These are phyloP conservation scores for Xylogone sp. DNA, from an alignment of 2,329 filamentous ascomycete species.

Conservation along the genomic window DNA sequence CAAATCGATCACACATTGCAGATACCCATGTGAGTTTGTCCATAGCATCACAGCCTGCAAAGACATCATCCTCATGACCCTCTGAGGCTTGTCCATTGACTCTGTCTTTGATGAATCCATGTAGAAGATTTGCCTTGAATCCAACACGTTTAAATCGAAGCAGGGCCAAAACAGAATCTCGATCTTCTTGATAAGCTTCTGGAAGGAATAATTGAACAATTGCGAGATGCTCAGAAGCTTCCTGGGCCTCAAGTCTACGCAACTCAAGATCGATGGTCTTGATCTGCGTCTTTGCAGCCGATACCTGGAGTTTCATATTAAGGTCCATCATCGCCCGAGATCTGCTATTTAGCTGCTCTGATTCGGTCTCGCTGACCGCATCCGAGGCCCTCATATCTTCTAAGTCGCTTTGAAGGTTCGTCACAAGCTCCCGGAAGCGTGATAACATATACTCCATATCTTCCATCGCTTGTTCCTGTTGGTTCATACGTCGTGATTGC, in stretches of 20 bases:
- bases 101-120: slow-evolving; percentile 74
- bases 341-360: slow-evolving; percentile 81
- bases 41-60: slow-evolving; percentile 75
- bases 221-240: slow-evolving; percentile 80
- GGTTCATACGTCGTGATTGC: slow-evolving; percentile 65
- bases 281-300: slow-evolving; percentile 84
- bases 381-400: slow-evolving; percentile 91
- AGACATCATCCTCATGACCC: slow-evolving; percentile 72
- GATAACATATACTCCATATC: slow-evolving; percentile 89
- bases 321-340: slow-evolving; percentile 95
- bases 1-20: slow-evolving; percentile 79
- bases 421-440: slow-evolving; percentile 85
- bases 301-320: slow-evolving; percentile 89
- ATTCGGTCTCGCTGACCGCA: slow-evolving; percentile 87
- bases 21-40: slow-evolving; percentile 84
- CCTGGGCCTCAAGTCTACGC: slow-evolving; percentile 79
- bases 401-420: slow-evolving; percentile 77
- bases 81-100: slow-evolving; percentile 64
- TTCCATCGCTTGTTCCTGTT: slow-evolving; percentile 76
- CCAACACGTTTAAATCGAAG: slow-evolving; percentile 82
- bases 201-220: slow-evolving; percentile 89
- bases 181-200: slow-evolving; percentile 74
- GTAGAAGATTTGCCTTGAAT: slow-evolving; percentile 82
- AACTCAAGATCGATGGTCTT: slow-evolving; percentile 94
- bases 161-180: slow-evolving; percentile 82